Base-by-base conservation (phyloP, 139 green algal species). In the Chlorella sp. region DNA sequence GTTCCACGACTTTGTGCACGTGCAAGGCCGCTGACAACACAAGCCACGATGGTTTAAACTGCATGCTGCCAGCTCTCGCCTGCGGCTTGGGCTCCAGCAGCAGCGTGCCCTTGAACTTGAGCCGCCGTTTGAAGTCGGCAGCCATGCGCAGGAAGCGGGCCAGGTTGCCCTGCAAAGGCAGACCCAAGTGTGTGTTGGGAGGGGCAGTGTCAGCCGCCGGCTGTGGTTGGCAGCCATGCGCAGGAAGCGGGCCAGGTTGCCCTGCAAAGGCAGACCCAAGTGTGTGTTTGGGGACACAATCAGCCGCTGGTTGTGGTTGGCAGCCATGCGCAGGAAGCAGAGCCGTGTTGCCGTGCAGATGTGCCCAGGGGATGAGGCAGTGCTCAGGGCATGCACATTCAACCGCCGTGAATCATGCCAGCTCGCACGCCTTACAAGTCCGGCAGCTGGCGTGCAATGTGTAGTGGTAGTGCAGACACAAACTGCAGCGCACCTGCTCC, bases 51-150 rank as follows among this genome's bases (percentile, higher is more conserved):
- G n/a, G n/a, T n/a, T n/a, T n/a, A n/a, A n/a, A 8, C 26, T 13
- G 46, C 14, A 13, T 6, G 9, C 6, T 69, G 60, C 26, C 9
- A n/a, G 9, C 5, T 8, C 64, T 41, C 8, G 54, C 69, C 81
- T 93, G 90, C 30, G 93, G 93, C 85, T 96, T 96, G 30, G 93
- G 93, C 88, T 96, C 93, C 36, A 96, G 87, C 54, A 96, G 78
- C 73, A 96, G 82, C n/a, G 36, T 40, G 40, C 70, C 70, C 40
- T 26, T 7, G 40, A 76, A 43, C 38, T 43, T 43, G 7, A 76
- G 70, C n/a, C 79, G 83, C 34, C 91, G 81, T 60, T 93, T 92
- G 84, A 90, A 93, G 7, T 87, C 79, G 19, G 56, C 84, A 3
- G 89, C 92, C 83, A 93, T 87, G 44, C 79, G 79, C 65, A 95